A percentile compares a stretch with the other conserved stretches of the same genome.
These are phyloP conservation scores for Hippophae rhamnoides DNA, from an alignment of 306 rosid genomes.

Conservation along the genomic window DNA sequence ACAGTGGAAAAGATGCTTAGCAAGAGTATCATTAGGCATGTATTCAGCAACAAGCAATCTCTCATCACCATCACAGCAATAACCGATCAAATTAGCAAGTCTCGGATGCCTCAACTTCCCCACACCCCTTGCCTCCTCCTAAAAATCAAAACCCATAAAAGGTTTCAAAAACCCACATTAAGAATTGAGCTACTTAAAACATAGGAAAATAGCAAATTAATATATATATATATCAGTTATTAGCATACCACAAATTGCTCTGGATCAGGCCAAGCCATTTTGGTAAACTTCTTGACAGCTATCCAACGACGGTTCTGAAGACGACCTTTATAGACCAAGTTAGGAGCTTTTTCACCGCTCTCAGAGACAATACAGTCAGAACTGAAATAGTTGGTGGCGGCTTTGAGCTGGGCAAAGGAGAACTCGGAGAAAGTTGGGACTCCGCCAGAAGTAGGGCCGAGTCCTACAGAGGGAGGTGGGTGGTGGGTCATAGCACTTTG, in stretches of 20 bases:
- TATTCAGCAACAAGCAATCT: slow-evolving; percentile 92
- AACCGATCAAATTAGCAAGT: slow-evolving; percentile 87
- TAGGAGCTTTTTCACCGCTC: slow-evolving; percentile 87
- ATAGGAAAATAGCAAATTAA: neutral
- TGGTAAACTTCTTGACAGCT: slow-evolving; percentile 92
- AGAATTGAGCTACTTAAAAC: neutral
- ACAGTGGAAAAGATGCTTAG: slow-evolving; percentile 97
- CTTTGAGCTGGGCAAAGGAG: slow-evolving; percentile 60
- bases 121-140: slow-evolving; percentile 89
- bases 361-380: slow-evolving; percentile 73
- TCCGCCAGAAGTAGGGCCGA: slow-evolving; percentile 23
- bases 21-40: slow-evolving; percentile 97
- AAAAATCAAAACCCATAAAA: slow-evolving; percentile 6
- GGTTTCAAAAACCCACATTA: slow-evolving; percentile 8
- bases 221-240: neutral
- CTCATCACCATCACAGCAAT: slow-evolving; percentile 93
- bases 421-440: slow-evolving; percentile 60
- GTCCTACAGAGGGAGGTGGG: slow-evolving; percentile 20
- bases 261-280: slow-evolving; percentile 93
- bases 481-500: slow-evolving; percentile 15
- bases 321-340: slow-evolving; percentile 77
- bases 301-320: slow-evolving; percentile 68
- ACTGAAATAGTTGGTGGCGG: slow-evolving; percentile 79
- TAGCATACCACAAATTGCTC: slow-evolving; percentile 64
- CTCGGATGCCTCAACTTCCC: slow-evolving; percentile 72